Percentiles rank a stretch among this genome's conserved stretches.
Evolutionary conservation across 163 green algal genomes (phyloP).

Genomic region (Coccomyxa subellipsoidea): DNA sequence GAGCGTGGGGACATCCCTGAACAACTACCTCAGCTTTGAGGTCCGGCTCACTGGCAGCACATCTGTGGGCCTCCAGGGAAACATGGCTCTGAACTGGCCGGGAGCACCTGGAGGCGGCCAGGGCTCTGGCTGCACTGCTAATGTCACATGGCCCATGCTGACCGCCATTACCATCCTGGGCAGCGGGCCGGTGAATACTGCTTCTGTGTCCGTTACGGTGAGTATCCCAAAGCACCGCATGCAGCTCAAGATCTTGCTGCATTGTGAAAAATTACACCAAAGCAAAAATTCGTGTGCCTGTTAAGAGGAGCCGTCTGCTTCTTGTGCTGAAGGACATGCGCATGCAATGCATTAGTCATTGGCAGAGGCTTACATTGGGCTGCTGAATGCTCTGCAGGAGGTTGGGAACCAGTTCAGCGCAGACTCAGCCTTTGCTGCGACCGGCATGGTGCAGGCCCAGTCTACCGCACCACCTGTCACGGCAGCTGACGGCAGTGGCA

Average conservation of each 20-base stretch:
- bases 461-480: background rate
- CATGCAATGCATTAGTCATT: no score
- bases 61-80: background rate
- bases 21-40: constrained; percentile 7
- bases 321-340: no score
- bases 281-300: no score
- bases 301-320: no score
- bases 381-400: background rate
- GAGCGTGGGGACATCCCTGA: background rate
- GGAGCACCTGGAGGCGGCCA: background rate
- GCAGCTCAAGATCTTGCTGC: background rate
- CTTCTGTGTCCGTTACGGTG: background rate
- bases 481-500: background rate
- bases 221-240: background rate
- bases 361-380: no score
- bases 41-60: background rate
- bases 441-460: background rate
- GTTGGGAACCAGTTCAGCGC: background rate
- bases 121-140: background rate
- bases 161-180: background rate
- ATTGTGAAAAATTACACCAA: no score
- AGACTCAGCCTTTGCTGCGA: background rate
- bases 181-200: background rate
- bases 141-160: background rate
- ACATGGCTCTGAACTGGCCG: background rate